A percentile compares a stretch with the other conserved stretches of the same genome.
These are phyloP conservation scores for Podaxis sp. DNA, from an alignment of 768 basidiomycete species.

Conservation along the genomic window DNA sequence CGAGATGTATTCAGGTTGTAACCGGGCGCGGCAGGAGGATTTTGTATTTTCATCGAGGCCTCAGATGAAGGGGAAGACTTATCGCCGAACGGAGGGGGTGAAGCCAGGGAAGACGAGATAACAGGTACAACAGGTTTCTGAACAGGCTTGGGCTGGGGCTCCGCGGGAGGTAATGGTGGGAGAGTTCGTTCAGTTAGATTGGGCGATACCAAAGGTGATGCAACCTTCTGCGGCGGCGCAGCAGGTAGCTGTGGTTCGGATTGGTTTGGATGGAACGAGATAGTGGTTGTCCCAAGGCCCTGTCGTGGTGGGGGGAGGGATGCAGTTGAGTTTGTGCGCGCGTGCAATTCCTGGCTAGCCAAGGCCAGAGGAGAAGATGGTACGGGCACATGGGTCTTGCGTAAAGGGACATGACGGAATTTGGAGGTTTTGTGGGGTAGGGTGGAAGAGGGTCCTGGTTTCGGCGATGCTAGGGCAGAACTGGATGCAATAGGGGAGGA, in stretches of 20 bases:
- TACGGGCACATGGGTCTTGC: constrained; percentile 29
- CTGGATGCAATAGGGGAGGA: constrained; percentile 2
- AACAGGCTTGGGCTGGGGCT: neutral
- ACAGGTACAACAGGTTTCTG: neutral
- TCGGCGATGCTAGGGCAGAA: neutral
- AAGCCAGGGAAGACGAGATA: neutral
- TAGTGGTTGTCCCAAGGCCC: neutral
- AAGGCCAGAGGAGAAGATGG: constrained; percentile 29
- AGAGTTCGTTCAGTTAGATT: constrained; percentile 6
- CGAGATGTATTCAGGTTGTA: constrained; percentile 7
- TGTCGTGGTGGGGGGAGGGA: constrained; percentile 18
- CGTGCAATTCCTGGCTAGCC: constrained; percentile 17
- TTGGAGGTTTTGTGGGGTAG: constrained; percentile 43
- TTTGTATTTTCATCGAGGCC: neutral
- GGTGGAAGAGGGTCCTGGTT: constrained; percentile 8
- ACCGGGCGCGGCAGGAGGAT: neutral
- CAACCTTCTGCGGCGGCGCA: neutral
- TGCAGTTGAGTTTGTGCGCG: constrained; percentile 21
- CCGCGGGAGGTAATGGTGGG: neutral
- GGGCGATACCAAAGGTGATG: neutral
- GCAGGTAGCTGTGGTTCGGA: constrained; percentile 2
- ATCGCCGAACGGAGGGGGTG: neutral
- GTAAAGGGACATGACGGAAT: constrained; percentile 28
- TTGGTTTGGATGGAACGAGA: neutral
- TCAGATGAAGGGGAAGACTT: neutral